A percentile compares a stretch with the other conserved stretches of the same genome.
phyloP scores from a whole-genome alignment of 1,284 basidiomycete genomes.

The Porphyrellus sp. region DNA sequence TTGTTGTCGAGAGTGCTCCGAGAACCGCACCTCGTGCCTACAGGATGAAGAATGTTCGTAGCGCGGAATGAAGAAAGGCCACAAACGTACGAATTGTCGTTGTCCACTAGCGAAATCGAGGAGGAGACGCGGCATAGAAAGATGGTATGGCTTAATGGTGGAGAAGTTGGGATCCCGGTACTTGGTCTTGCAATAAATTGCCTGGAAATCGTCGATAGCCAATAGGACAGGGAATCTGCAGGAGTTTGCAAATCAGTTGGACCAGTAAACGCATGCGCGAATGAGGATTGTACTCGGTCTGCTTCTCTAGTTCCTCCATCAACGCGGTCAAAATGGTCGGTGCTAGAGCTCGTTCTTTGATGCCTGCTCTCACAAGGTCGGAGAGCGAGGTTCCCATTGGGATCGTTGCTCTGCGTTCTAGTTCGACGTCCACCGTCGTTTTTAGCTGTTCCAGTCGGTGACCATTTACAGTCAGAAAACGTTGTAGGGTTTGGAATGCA shows the following conservation, averaged over 20 bases:
- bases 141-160: constrained; percentile 72
- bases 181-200: constrained; percentile 66
- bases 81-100: constrained; percentile 58
- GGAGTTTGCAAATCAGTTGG: constrained; percentile 3
- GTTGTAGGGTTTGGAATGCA: constrained; percentile 58
- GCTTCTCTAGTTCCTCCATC: constrained; percentile 63
- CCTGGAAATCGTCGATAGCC: constrained; percentile 86
- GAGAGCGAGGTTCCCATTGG: constrained; percentile 49
- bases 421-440: constrained; percentile 40
- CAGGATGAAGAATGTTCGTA: background rate
- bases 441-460: constrained; percentile 40
- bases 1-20: constrained; percentile 58
- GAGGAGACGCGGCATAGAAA: constrained; percentile 76
- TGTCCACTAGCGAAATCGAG: constrained; percentile 75
- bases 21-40: constrained; percentile 63
- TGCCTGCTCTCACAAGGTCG: constrained; percentile 59
- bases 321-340: constrained; percentile 65
- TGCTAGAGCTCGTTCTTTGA: constrained; percentile 53
- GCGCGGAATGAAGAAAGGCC: constrained; percentile 22
- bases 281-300: constrained; percentile 52
- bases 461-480: constrained; percentile 55
- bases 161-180: constrained; percentile 82
- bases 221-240: constrained; percentile 70
- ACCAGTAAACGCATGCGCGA: constrained; percentile 9
- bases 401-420: constrained; percentile 49